A percentile compares a stretch with the other conserved stretches of the same genome.
phyloP scores from a whole-genome alignment of 2,329 filamentous ascomycete genomes.

The Colletotrichum cereale region DNA sequence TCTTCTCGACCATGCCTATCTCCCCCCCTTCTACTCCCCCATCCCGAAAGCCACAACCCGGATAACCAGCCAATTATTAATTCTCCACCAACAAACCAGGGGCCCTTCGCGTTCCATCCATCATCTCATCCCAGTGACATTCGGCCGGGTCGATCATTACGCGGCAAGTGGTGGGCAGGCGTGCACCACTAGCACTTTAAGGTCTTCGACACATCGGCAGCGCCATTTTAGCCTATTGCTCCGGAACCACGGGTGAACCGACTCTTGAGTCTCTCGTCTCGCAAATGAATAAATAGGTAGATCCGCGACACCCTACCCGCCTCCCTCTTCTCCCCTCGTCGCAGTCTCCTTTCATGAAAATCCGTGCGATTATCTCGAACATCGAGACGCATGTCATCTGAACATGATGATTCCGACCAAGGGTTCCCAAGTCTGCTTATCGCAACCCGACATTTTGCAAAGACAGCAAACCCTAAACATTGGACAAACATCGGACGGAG shows the following conservation, averaged over 20 bases:
- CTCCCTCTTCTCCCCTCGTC: background rate
- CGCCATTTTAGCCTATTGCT: background rate
- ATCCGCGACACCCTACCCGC: background rate
- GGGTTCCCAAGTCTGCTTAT: background rate
- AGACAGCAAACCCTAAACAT: background rate
- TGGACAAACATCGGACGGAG: conserved; percentile 2
- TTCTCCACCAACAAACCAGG: background rate
- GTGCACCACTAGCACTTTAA: background rate
- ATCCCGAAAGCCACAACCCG: background rate
- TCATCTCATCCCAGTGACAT: background rate
- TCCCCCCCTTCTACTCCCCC: background rate
- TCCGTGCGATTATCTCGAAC: background rate
- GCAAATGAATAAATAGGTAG: background rate
- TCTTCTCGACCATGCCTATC: too few relatives aligned
- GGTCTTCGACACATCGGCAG: background rate
- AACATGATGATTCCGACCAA: background rate
- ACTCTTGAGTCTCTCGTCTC: background rate
- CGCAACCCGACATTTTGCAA: background rate
- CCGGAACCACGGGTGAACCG: background rate
- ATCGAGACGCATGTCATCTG: background rate
- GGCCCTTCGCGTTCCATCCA: background rate
- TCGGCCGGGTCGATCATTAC: background rate
- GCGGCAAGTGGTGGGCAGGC: conserved; percentile 1
- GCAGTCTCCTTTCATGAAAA: background rate
- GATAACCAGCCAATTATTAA: background rate